Conservation (phyloP, 805 yeast genomes). For the Cyberlindnera misumaiensis region DNA sequence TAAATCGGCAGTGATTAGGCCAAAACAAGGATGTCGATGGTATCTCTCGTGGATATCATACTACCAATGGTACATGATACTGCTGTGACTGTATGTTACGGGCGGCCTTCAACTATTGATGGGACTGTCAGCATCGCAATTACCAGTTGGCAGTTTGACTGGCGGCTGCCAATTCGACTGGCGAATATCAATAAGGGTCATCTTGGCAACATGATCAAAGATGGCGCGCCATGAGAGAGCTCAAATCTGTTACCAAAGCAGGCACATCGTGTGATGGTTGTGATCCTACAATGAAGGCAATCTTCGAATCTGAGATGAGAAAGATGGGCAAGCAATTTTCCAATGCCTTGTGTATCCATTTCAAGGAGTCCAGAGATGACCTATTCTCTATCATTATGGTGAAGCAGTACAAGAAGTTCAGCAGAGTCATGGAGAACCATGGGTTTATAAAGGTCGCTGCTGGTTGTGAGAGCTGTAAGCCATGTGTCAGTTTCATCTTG, state of each 20-base stretch:
- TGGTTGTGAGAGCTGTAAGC: conserved; percentile 34
- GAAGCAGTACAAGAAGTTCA: conserved; percentile 23
- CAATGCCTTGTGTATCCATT: conserved; percentile 28
- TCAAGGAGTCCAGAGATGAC: conserved; percentile 29
- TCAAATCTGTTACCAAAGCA: conserved; percentile 30
- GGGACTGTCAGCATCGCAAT: no score
- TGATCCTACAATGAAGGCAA: conserved; percentile 30
- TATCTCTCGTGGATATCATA: no score
- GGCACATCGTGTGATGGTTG: conserved; percentile 36
- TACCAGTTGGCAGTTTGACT: no score
- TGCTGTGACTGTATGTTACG: no score
- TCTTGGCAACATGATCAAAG: conserved; percentile 23
- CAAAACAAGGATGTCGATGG: no score
- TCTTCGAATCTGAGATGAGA: conserved; percentile 30
- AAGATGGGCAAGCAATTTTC: conserved; percentile 28
- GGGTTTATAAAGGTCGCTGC: conserved; percentile 23
- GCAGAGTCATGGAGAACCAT: conserved; percentile 25
- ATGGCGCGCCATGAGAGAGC: conserved; percentile 26
- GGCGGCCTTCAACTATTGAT: no score
- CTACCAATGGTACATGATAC: no score
- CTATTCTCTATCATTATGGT: conserved; percentile 30
- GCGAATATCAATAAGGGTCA: conserved; percentile 28
- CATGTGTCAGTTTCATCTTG: conserved; percentile 29
- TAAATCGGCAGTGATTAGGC: no score
- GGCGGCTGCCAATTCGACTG: no score